Conservation (phyloP, 2,329 filamentous ascomycete genomes). For the Monosporascus sp. region DNA sequence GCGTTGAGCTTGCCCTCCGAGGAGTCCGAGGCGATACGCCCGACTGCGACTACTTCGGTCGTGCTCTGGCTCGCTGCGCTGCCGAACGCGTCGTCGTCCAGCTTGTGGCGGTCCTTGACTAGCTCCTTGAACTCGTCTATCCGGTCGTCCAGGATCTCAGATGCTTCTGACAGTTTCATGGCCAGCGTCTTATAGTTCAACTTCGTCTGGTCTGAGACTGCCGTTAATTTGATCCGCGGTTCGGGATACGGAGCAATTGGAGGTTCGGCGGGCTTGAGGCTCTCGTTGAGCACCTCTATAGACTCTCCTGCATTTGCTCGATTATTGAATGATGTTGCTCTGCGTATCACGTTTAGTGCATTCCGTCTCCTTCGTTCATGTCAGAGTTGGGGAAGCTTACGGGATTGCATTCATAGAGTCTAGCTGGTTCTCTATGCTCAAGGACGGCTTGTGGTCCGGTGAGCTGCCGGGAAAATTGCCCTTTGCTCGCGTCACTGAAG, state of each 20-base stretch:
- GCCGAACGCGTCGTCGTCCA: conserved; percentile 78
- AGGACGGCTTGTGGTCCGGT: conserved; percentile 36
- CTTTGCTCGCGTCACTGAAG: conserved; percentile 41
- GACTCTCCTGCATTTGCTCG: conserved; percentile 75
- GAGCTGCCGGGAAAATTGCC: conserved; percentile 38
- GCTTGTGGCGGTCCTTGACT: conserved; percentile 65
- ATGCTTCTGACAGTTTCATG: conserved; percentile 90
- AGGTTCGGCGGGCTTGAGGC: conserved; percentile 61
- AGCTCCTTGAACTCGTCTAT: conserved; percentile 84
- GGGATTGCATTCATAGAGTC: conserved; percentile 32
- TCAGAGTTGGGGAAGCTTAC: conserved; percentile 24
- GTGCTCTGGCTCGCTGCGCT: conserved; percentile 82
- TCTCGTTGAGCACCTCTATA: conserved; percentile 75
- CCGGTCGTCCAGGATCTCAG: conserved; percentile 88
- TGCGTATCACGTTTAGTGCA: conserved; percentile 21
- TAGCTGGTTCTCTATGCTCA: conserved; percentile 33
- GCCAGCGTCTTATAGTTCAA: conserved; percentile 87
- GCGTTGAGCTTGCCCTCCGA: conserved; percentile 81
- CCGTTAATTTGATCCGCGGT: conserved; percentile 75
- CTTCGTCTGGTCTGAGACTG: conserved; percentile 84
- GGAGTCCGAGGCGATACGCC: conserved; percentile 84
- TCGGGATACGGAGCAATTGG: conserved; percentile 69
- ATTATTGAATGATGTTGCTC: conserved; percentile 64
- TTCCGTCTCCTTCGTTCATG: neutral
- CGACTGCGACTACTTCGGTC: conserved; percentile 81